Evolutionary conservation across 2,329 filamentous ascomycete genomes (phyloP).

Genomic region (Colletotrichum cordylinicola): DNA sequence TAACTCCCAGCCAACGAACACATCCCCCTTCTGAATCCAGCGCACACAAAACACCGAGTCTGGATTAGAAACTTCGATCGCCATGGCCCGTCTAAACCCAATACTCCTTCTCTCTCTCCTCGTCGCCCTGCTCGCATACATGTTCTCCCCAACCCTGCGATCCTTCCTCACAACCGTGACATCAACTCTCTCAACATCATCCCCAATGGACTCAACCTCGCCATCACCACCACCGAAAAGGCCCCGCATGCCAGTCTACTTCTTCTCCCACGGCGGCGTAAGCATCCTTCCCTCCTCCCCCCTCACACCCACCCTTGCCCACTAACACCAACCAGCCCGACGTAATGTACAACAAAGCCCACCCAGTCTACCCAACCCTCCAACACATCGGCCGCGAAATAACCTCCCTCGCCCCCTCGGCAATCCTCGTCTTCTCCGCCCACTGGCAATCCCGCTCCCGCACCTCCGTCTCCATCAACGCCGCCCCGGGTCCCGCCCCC

Average conservation of each 20-base stretch:
- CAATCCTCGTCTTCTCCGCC: conserved; percentile 77
- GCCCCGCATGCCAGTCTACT: conserved; percentile 47
- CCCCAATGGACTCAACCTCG: background rate
- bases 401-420: conserved; percentile 72
- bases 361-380: conserved; percentile 71
- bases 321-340: conserved; percentile 53
- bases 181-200: background rate
- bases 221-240: background rate
- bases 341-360: conserved; percentile 71
- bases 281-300: conserved; percentile 24
- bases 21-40: background rate
- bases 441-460: conserved; percentile 72
- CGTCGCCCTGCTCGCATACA: background rate
- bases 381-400: conserved; percentile 73
- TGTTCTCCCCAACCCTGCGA: background rate
- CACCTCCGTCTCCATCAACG: conserved; percentile 68
- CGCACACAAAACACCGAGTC: background rate
- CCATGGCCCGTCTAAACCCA: background rate
- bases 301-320: background rate
- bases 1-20: background rate
- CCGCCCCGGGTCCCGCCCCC: conserved; percentile 62
- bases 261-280: conserved; percentile 57
- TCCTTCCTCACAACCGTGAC: background rate
- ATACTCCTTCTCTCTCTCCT: background rate
- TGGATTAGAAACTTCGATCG: background rate